These are phyloP conservation scores for Curvularia eragrostidis DNA, from an alignment of 2,329 filamentous ascomycete genomes.

Conservation along the genomic window DNA sequence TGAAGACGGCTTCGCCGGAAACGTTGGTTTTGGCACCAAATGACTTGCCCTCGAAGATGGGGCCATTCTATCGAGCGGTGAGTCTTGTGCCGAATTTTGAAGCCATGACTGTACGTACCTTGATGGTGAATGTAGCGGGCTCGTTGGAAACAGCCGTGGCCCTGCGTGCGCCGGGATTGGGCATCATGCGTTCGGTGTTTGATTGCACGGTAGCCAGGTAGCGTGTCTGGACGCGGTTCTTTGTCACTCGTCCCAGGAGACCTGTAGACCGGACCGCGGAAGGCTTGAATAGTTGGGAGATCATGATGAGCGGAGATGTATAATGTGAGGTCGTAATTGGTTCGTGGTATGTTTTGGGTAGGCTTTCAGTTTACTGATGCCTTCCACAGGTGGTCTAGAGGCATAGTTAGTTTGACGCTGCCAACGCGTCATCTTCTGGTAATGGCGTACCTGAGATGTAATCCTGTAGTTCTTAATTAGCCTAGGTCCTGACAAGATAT, in stretches of 20 bases:
- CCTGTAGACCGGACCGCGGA: constrained; percentile 53
- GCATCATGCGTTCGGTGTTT: constrained; percentile 73
- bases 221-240: constrained; percentile 54
- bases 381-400: constrained; percentile 70
- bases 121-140: constrained; percentile 92
- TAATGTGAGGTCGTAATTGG: constrained; percentile 25
- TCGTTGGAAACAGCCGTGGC: constrained; percentile 74
- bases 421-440: constrained; percentile 21
- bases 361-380: constrained; percentile 65
- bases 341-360: constrained; percentile 28
- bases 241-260: constrained; percentile 57
- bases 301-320: constrained; percentile 55
- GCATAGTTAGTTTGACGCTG: constrained; percentile 33
- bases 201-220: constrained; percentile 71
- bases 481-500: constrained; percentile 27
- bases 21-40: constrained; percentile 97
- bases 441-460: constrained; percentile 66
- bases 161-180: constrained; percentile 59
- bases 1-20: constrained; percentile 98
- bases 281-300: constrained; percentile 62
- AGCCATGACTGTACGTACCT: constrained; percentile 61
- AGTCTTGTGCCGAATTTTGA: constrained; percentile 36
- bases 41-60: constrained; percentile 93
- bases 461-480: constrained; percentile 58
- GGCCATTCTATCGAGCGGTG: constrained; percentile 72